Evolutionary conservation across 2,329 filamentous ascomycete species (phyloP).

Genomic region (Colletotrichum eremochloae): DNA sequence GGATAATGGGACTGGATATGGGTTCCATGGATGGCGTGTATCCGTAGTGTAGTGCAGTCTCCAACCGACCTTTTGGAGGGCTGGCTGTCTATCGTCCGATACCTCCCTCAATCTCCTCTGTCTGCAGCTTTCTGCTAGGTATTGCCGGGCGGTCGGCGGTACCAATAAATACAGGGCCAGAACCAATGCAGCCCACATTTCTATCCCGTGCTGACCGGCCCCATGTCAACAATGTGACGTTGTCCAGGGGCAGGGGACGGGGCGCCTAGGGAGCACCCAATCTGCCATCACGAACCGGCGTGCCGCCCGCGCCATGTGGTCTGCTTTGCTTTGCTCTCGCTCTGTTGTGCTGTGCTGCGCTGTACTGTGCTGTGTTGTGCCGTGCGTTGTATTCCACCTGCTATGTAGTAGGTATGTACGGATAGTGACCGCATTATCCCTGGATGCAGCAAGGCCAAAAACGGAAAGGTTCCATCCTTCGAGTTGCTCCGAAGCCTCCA

Average conservation of each 20-base stretch:
- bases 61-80: constrained; percentile 18
- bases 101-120: constrained; percentile 1
- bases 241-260: neutral
- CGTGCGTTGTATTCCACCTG: neutral
- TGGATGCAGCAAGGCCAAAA: constrained; percentile 24
- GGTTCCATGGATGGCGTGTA: constrained; percentile 8
- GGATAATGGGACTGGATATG: neutral
- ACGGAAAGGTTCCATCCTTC: constrained; percentile 37
- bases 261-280: constrained; percentile 3
- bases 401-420: neutral
- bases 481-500: constrained; percentile 27
- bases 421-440: constrained; percentile 15
- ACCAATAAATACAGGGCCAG: neutral
- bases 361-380: neutral
- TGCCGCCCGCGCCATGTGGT: neutral
- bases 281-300: constrained; percentile 18
- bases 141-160: neutral
- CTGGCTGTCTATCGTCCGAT: neutral
- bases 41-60: neutral
- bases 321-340: neutral
- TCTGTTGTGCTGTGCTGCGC: neutral
- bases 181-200: constrained; percentile 1
- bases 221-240: constrained; percentile 1
- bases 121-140: neutral
- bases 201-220: neutral